Base-by-base conservation (phyloP, 192 early-diverging fungal genomes). In the Linnemannia elongata region DNA sequence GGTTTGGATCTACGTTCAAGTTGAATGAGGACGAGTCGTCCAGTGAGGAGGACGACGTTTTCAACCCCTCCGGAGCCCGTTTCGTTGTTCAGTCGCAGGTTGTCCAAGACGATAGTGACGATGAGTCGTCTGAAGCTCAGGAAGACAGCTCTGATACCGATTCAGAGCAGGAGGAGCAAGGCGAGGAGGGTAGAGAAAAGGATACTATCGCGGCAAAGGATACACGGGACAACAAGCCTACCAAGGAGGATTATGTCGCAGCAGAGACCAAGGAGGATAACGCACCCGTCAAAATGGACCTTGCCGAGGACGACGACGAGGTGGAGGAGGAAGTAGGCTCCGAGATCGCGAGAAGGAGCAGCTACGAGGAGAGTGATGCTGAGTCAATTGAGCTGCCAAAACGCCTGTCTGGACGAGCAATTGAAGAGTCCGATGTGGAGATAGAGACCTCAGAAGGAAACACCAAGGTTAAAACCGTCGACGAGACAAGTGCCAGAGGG, bases 1-100 rank as follows among this genome's bases (percentile, higher is more conserved):
- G 70, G 27, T 60, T 79, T 39, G 70, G 78, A 33, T 54, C 38
- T 4, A 33, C 55, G 70, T 79, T 72, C 72, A 71, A 38, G 33
- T 22, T 52, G 17, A 66, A 4, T 66, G 47, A 36, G 41, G 71
- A 72, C n/a, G 24, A 44, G 33, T 12, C 10, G 12, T 35, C 27
- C 33, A 66, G 60, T 24, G 60, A 66, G 1, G 60, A 35, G 30
- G 60, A 66, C 1, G n/a, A 13, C 10, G 1, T 12, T 33, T 66
- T 33, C 60, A 66, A 66, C 60, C n/a, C 3, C 30, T 27, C n/a
- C 27, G 4, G 60, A 4, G 60, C 30, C 4, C 60, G 60, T 30
- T 66, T 33, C 30, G 5, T 66, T 12, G 60, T 30, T 66, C 60
- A 35, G 30, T 66, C 60, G 13, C 60, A 66, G 15, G 30, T 66